These are phyloP conservation scores for Rhypophila decipiens DNA, from an alignment of 495 filamentous ascomycete species.

Conservation along the genomic window DNA sequence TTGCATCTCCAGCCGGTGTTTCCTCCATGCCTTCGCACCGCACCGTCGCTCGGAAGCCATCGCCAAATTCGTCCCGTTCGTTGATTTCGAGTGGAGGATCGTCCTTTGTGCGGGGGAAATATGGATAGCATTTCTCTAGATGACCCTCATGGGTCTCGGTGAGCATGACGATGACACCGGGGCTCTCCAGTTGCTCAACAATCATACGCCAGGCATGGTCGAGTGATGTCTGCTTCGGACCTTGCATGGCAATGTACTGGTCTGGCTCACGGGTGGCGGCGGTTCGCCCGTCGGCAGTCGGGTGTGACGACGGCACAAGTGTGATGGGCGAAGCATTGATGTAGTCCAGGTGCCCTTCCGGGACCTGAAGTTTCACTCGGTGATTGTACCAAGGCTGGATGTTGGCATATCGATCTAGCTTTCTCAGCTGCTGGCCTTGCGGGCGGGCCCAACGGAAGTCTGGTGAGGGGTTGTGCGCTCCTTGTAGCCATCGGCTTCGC, in stretches of 20 bases:
- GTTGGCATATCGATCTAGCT: conserved; percentile 74
- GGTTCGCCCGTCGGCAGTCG: conserved; percentile 22
- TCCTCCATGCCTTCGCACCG: conserved; percentile 44
- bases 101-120: conserved; percentile 64
- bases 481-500: conserved; percentile 45
- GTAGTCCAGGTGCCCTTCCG: conserved; percentile 75
- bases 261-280: conserved; percentile 29
- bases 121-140: conserved; percentile 87
- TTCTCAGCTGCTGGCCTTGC: conserved; percentile 41
- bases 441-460: conserved; percentile 50
- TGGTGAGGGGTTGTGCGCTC: conserved; percentile 35
- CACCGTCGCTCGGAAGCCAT: conserved; percentile 53
- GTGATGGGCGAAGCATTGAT: conserved; percentile 92
- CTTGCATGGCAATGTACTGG: conserved; percentile 61
- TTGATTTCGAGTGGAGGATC: conserved; percentile 49
- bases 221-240: conserved; percentile 65
- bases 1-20: conserved; percentile 41
- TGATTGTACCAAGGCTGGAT: conserved; percentile 82
- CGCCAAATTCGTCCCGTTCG: conserved; percentile 54
- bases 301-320: conserved; percentile 57
- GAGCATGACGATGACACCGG: conserved; percentile 90
- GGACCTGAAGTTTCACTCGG: conserved; percentile 76
- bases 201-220: conserved; percentile 96
- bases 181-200: conserved; percentile 70
- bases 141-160: conserved; percentile 79